Base-by-base conservation (phyloP, 2,329 filamentous ascomycete genomes). In the Pseudogymnoascus sp. region DNA sequence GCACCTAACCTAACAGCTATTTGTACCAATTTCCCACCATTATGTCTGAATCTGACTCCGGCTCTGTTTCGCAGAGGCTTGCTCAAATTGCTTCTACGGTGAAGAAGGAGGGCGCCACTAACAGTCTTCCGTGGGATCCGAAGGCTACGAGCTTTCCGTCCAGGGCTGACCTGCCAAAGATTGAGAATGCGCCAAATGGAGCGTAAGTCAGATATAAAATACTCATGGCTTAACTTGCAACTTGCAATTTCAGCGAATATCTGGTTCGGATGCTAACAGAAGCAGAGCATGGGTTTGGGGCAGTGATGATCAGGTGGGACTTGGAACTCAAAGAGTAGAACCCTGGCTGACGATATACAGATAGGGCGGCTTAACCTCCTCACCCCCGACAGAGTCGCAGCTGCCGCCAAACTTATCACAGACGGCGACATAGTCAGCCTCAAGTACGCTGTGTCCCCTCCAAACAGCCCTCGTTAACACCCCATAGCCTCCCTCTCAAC, bases 301-400 rank as follows among this genome's bases (percentile, higher is more conserved):
- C 18, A 63, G 65, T 43, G 65, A 71, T 41, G 69, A 71, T 39
- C 67, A 68, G 63, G 68, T 71, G 57, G 12, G 22, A 18, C 22
- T 5, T 9, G 4, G 43, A 16, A 25, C 9, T 22, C 33, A 22
- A 16, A 2, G 47, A 18, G 25, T 25, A 60, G n/a, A 25, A 50
- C 20, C 47, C 6, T 20, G 16, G 7, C 28, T 38, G 43, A 33
- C 38, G 30, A 35, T 16, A n/a, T 30, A 35, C 60, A 76, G 58
- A 70, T 75, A 39, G 79, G 79, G 4, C 76, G 74, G 6, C 66
- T 80, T 30, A 81, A 81, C 64, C 71, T 78, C 8, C 70, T 81
- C 36, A 80, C 78, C 1, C 73, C 74, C 1, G 72, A 74, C 3
- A 72, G 76, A 1, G 72, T 79, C 22, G 70, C 72, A 57, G 69